Evolutionary conservation across 1,284 basidiomycete genomes (phyloP).

Genomic region (Austroboletus novae-zelandiae): DNA sequence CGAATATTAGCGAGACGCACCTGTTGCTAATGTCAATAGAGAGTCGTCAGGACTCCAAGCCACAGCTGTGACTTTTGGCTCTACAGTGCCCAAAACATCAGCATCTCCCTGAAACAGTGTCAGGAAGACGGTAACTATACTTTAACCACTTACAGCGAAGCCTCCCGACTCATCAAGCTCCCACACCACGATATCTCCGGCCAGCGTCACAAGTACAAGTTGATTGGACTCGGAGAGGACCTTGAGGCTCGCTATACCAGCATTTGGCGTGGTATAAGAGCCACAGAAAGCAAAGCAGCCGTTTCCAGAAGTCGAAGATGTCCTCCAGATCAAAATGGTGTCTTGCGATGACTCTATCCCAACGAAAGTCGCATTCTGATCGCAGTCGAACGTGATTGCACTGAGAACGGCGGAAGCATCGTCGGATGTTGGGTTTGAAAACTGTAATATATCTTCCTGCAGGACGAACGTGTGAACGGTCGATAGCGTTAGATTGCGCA

Average conservation of each 20-base stretch:
- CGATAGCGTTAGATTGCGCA: slow-evolving; percentile 33
- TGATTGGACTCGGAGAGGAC: slow-evolving; percentile 66
- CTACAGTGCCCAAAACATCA: slow-evolving; percentile 84
- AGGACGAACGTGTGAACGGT: slow-evolving; percentile 16
- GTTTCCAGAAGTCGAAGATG: slow-evolving; percentile 24
- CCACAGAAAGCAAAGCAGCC: slow-evolving; percentile 28
- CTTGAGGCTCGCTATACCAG: slow-evolving; percentile 59
- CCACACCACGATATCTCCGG: slow-evolving; percentile 77
- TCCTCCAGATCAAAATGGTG: slow-evolving; percentile 60
- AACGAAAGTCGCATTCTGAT: slow-evolving; percentile 60
- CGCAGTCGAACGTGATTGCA: slow-evolving; percentile 63
- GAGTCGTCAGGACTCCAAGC: slow-evolving; percentile 92
- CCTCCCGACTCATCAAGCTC: slow-evolving; percentile 52
- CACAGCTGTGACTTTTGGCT: slow-evolving; percentile 80
- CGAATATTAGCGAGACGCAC: slow-evolving; percentile 37
- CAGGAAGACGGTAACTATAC: not conserved
- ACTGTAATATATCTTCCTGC: slow-evolving; percentile 39
- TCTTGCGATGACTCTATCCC: slow-evolving; percentile 62
- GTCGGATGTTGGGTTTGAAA: slow-evolving; percentile 37
- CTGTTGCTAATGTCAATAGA: slow-evolving; percentile 76
- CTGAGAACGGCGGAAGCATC: slow-evolving; percentile 35
- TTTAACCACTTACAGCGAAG: slow-evolving; percentile 36
- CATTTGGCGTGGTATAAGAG: slow-evolving; percentile 19
- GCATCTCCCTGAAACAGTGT: slow-evolving; percentile 27
- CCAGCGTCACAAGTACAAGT: slow-evolving; percentile 62